These are phyloP conservation scores for Leishmania tropica DNA, from an alignment of 208 protist species.

Conservation along the genomic window DNA sequence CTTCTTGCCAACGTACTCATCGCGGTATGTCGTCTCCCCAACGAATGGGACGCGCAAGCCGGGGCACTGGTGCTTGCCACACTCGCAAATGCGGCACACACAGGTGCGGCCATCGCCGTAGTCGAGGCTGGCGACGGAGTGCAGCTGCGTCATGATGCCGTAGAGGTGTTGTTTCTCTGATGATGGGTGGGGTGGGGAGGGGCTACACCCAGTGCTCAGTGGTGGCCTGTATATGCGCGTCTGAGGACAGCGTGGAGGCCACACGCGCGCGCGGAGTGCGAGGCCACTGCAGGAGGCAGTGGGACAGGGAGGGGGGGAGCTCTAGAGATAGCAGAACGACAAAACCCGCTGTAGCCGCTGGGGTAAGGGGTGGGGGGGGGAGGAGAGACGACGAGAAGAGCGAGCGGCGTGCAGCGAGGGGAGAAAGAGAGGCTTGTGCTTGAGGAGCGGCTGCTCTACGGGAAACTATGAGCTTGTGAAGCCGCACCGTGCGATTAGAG, in stretches of 20 bases:
- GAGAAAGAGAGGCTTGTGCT: neutral
- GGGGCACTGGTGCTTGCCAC: conserved; percentile 84
- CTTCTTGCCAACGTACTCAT: conserved; percentile 87
- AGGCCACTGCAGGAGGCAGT: neutral
- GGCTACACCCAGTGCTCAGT: neutral
- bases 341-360: too few relatives aligned
- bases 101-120: conserved; percentile 90
- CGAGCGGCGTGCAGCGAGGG: neutral
- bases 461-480: neutral
- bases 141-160: conserved; percentile 78
- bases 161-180: neutral
- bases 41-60: conserved; percentile 81
- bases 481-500: neutral
- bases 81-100: conserved; percentile 88
- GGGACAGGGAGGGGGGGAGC: neutral
- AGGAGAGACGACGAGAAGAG: neutral
- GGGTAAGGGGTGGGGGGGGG: neutral
- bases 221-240: neutral
- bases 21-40: conserved; percentile 85
- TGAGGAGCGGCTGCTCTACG: neutral
- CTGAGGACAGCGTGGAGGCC: neutral
- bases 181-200: neutral
- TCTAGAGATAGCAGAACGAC: too few relatives aligned
- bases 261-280: neutral
- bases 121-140: conserved; percentile 87